phyloP scores from a whole-genome alignment of 2,329 filamentous ascomycete genomes.

The Laburnicola sp. region DNA sequence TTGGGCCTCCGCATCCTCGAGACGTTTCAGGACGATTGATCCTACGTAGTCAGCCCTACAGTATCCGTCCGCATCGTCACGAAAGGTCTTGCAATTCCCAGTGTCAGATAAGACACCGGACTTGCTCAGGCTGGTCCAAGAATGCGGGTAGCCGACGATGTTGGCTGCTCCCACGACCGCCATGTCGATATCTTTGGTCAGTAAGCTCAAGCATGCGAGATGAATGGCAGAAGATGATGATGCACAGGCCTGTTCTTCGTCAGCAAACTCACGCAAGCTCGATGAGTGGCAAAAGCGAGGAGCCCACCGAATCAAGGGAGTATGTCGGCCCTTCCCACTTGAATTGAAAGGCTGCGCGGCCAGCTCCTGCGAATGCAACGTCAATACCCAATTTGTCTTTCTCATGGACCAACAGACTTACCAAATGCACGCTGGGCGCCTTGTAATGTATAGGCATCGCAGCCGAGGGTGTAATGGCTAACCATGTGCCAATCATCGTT shows the following conservation, averaged over 20 bases:
- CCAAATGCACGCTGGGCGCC: conserved; percentile 56
- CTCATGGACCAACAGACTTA: no score
- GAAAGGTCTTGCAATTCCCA: conserved; percentile 36
- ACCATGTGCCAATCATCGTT: conserved; percentile 30
- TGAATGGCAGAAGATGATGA: no score
- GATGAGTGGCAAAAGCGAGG: no score
- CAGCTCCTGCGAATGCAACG: no score
- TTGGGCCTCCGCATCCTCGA: conserved; percentile 39
- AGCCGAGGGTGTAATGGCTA: conserved; percentile 3
- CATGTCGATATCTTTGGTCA: no score
- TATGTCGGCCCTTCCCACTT: conserved; percentile 30
- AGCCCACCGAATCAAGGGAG: no score
- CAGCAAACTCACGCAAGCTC: no score
- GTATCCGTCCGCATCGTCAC: conserved; percentile 41
- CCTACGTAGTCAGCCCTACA: conserved; percentile 40
- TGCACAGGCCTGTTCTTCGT: no score
- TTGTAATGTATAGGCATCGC: conserved; percentile 51
- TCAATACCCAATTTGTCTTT: no score
- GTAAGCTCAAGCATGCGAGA: no score
- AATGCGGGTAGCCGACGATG: conserved; percentile 1
- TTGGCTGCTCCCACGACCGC: not conserved
- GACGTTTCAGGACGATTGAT: conserved; percentile 37
- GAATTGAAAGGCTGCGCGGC: conserved; percentile 47
- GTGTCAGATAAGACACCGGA: conserved; percentile 34
- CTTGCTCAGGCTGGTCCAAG: no score